A percentile compares a stretch with the other conserved stretches of the same genome.
Conservation (phyloP, 2,329 filamentous ascomycete species). For the Dactylellina sp. region DNA sequence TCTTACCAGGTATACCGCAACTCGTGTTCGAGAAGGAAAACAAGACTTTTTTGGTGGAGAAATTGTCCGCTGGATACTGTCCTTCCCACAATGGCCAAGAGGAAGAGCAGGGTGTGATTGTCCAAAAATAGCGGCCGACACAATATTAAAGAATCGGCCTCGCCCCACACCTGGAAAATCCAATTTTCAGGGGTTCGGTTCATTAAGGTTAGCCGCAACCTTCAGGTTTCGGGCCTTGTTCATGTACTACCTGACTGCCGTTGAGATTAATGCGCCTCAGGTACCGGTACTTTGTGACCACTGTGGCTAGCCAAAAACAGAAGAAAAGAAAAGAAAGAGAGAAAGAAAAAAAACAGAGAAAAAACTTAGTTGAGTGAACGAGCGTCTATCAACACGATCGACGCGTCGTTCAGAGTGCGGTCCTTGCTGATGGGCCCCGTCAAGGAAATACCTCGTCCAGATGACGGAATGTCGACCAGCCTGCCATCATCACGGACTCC, state of each 20-base stretch:
- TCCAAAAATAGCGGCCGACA: conserved; percentile 53
- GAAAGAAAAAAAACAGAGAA: too few relatives aligned
- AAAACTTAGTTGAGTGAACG: too few relatives aligned
- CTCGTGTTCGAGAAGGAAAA: background rate
- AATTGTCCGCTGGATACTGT: conserved; percentile 47
- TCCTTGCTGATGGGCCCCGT: background rate
- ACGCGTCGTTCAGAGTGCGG: conserved; percentile 14
- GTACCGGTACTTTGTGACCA: conserved; percentile 21
- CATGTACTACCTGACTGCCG: conserved; percentile 19
- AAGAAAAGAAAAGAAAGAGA: background rate
- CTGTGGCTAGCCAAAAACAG: background rate
- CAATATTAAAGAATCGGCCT: conserved; percentile 46
- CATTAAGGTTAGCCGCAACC: conserved; percentile 41
- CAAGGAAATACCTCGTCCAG: conserved; percentile 16
- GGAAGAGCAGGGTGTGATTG: conserved; percentile 34
- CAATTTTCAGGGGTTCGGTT: conserved; percentile 48
- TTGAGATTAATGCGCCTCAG: conserved; percentile 23
- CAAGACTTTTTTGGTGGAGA: conserved; percentile 9
- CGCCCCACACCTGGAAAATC: conserved; percentile 26
- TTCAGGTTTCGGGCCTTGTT: conserved; percentile 12
- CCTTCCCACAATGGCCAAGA: conserved; percentile 32
- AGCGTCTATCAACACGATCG: conserved; percentile 30
- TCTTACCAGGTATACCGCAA: background rate
- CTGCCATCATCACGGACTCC: background rate
- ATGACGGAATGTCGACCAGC: conserved; percentile 33